Evolutionary conservation across 2,329 filamentous ascomycete species (phyloP).

Genomic region (Pseudocercospora musae): DNA sequence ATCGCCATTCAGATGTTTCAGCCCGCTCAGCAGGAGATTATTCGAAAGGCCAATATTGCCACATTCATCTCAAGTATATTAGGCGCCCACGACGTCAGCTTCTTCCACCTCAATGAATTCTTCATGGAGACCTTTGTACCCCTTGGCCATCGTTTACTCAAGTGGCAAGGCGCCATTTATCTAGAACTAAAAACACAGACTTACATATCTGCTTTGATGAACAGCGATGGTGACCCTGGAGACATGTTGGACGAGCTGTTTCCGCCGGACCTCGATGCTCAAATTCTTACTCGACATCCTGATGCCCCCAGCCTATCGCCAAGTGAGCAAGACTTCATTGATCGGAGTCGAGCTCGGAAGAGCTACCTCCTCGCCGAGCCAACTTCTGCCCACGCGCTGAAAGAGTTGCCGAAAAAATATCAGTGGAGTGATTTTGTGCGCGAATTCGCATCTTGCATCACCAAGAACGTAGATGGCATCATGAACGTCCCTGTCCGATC

Average conservation of each 20-base stretch:
- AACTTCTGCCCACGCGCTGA: constrained; percentile 40
- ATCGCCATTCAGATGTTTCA: constrained; percentile 38
- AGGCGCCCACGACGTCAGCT: constrained; percentile 59
- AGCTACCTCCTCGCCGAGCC: constrained; percentile 55
- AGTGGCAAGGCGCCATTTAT: constrained; percentile 59
- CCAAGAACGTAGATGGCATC: constrained; percentile 53
- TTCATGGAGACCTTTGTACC: constrained; percentile 64
- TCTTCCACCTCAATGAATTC: constrained; percentile 60
- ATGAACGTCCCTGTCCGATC: constrained; percentile 33
- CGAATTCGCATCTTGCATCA: constrained; percentile 57
- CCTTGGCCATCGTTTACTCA: constrained; percentile 55
- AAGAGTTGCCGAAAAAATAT: constrained; percentile 56
- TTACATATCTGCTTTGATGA: constrained; percentile 60
- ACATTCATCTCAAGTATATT: constrained; percentile 64
- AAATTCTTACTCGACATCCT: constrained; percentile 53
- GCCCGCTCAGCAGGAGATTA: constrained; percentile 53
- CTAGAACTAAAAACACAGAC: constrained; percentile 66
- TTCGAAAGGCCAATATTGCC: constrained; percentile 63
- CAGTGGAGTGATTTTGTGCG: constrained; percentile 62
- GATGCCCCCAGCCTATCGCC: constrained; percentile 53
- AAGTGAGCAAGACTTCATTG: constrained; percentile 59
- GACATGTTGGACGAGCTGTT: constrained; percentile 60
- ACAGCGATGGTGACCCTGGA: constrained; percentile 53
- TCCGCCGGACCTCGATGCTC: constrained; percentile 54
- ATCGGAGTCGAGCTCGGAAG: constrained; percentile 52